Conservation (phyloP, 164 flowering plant species). For the Litsea cubeba region DNA sequence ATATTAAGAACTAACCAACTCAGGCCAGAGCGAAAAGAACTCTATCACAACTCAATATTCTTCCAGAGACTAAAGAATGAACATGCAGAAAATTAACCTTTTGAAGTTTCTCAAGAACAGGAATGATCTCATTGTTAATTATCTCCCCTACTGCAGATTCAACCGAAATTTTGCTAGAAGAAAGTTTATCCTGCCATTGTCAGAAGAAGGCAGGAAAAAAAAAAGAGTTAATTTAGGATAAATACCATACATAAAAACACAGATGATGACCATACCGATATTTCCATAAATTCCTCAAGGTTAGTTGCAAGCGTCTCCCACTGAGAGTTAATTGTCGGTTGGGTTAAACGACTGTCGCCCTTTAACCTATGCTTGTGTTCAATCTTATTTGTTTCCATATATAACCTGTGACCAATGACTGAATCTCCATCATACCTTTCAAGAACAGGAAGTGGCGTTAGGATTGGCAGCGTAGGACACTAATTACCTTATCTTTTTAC, state of each 20-base stretch:
- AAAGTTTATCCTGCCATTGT: slow-evolving; percentile 52
- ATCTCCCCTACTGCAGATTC: slow-evolving; percentile 46
- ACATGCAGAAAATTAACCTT: slow-evolving; percentile 36
- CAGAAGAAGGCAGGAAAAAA: not conserved
- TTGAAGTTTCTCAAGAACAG: slow-evolving; percentile 55
- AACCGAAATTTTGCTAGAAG: slow-evolving; percentile 38
- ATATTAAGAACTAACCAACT: not conserved
- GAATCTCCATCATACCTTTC: slow-evolving; percentile 79
- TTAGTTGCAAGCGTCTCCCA: slow-evolving; percentile 94
- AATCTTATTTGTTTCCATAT: slow-evolving; percentile 47
- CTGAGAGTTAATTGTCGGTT: slow-evolving; percentile 19
- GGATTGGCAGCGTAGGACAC: not conserved
- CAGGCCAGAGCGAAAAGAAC: not conserved
- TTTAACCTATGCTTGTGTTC: slow-evolving; percentile 25
- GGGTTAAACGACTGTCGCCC: slow-evolving; percentile 23
- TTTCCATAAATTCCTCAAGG: slow-evolving; percentile 62
- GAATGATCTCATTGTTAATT: slow-evolving; percentile 48
- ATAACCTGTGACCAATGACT: slow-evolving; percentile 62
- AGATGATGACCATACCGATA: slow-evolving; percentile 40
- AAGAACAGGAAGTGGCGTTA: slow-evolving; percentile 8
- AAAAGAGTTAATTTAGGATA: slow-evolving; percentile 4
- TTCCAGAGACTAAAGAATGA: not conserved
- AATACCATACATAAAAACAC: not conserved
- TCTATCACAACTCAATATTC: not conserved
- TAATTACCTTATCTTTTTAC: too few relatives aligned